Base-by-base conservation (phyloP, 495 filamentous ascomycete genomes). In the Viridothelium virens region DNA sequence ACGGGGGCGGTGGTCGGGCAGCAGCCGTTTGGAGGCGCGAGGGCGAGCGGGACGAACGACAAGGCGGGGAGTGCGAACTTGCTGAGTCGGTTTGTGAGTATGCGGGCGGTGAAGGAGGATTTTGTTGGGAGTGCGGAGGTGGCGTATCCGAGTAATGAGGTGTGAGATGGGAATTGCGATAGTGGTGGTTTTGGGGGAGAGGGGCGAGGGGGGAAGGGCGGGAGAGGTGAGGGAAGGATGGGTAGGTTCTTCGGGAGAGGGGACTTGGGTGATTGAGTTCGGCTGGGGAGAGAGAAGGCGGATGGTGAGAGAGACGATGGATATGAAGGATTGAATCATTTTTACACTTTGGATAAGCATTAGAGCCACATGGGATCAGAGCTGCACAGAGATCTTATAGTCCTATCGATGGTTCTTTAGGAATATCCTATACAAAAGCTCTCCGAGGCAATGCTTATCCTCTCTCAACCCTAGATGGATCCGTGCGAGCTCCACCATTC, bases 31-130 rank as follows among this genome's bases (percentile, higher is more conserved):
- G 77, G 77, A 12, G 77, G 77, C 25, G 73, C 71, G 62, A 71
- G 77, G 61, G 74, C 76, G 41, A 73, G 70, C 50, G 77, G 77
- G 2, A 79, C 77, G 64, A 79, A 79, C 62, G 77, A 79, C 61
- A 79, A 79, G 70, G 77, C 77, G 3, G 77, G 77, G 1, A 75
- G 71, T 65, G 72, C 74, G 63, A 78, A 75, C 53, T 63, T 79
- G 63, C 53, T 79, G 59, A 37, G 47, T 3, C 65, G 77, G 62
- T 79, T 78, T 64, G 76, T 78, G 44, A 77, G 72, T 53, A 73
- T 78, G 75, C 66, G 77, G 68, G 65, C 74, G 38, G 75, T 79
- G 61, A 79, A 79, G 72, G 77, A 79, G 69, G 70, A 77, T 39
- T 79, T 77, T 65, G 66, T 76, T 0, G 48, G 68, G n/a, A 68